Base-by-base conservation (phyloP, 441 rosid species). In the Pelargonium cotyledonis region DNA sequence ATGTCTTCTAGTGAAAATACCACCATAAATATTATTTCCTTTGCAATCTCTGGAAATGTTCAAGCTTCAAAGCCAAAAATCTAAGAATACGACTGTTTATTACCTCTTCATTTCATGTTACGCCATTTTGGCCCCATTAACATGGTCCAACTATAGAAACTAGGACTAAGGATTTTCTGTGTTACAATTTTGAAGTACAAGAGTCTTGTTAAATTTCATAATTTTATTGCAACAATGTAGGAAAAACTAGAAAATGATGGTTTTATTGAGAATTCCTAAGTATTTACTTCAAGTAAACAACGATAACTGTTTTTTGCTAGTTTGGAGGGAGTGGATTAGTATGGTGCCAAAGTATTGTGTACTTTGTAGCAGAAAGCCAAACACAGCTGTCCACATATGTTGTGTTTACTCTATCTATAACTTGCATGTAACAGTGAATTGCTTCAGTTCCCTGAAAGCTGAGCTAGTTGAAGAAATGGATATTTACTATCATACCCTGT, bases 1-100 rank as follows among this genome's bases (percentile, higher is more conserved):
- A 58, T 58, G 63, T 58, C 31, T 18, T 58, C 12, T 58, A 57
- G 63, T 57, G 63, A 57, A 57, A 57, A 19, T 18, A 57, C 19
- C 21, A 18, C 6, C 6, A 18, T 18, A 18, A 18, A 8, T 57
- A 19, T 19, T 8, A 18, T 57, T 21, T 10, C 31, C 63, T 21
- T 2, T 58, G 16, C 15, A 26, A 9, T 55, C 26, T 55, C 61
- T 55, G 16, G 16, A 58, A 10, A 58, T 19, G 8, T 58, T 18
- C 8, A 19, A 9, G 31, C 63, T 58, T 19, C 21, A 21, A 18
- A 8, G 63, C 21, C 62, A 9, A 57, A 57, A 57, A 21, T 57
- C 23, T 10, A 57, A 57, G 18, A 18, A 57, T 18, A 10, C 19
- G 31, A 58, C 63, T 58, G 63, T 57, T 58, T 58, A 10, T 58